Evolutionary conservation across 163 green algal genomes (phyloP), one percentile per base, ranked within the genome.

Genomic region (Prototheca wickerhamii): DNA sequence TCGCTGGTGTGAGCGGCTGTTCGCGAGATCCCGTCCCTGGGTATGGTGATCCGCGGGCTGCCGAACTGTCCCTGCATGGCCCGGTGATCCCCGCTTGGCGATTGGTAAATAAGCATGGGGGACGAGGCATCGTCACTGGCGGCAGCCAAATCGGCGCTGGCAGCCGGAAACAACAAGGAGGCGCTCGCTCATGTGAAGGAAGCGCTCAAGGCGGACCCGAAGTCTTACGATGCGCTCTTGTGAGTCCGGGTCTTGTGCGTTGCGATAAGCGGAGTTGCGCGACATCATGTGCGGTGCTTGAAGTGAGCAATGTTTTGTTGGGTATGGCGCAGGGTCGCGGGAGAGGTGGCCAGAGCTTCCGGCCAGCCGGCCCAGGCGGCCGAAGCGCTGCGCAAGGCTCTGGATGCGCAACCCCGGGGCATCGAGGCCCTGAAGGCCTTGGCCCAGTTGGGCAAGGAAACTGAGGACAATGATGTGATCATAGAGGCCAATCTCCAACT

Each of bases 141-240:
- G 10, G 64, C 33, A 12, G 64, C 64, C 2, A 30, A 55, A 44
- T n/a, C 44, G 1, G 56, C 56, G 8, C 60, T 87, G 20, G 58
- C 58, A 5, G 61, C 51, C 3, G 68, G 72, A 17, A 35, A 80
- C 5, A 77, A 74, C 58, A 67, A 60, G 3, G 74, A 83, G 0
- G 76, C 72, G 1, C 26, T 86, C 12, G 30, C 63, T n/a, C 68
- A 80, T 40, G 84, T 80, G 65, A 88, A 88, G 61, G 76, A 65
- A 17, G 79, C 70, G 2, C 65, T 89, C 1, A 74, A 72, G 31
- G 56, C 73, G 18, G 83, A 87, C 61, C 73, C 69, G 28, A 29
- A 44, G 0, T 83, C 68, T 64, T 85, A 84, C 44, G 80, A 87
- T 1, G 78, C 82, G 0, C 80, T 80, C 60, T 55, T 87, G 82